phyloP scores from a whole-genome alignment of 768 basidiomycete species.

The Neoboletus brunneissimus region DNA sequence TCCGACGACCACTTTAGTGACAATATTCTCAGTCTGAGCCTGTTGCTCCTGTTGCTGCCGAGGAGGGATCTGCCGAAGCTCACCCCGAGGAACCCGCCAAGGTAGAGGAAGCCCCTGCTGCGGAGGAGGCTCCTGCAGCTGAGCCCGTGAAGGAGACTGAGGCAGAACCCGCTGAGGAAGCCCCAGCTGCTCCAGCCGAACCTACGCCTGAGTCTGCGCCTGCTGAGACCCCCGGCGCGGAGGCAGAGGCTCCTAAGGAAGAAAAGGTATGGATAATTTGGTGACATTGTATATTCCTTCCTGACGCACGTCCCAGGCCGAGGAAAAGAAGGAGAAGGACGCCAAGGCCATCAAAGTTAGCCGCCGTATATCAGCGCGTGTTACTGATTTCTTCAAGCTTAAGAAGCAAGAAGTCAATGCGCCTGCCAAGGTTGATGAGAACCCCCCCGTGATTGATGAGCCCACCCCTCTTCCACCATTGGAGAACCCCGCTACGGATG shows the following conservation, averaged over 20 bases:
- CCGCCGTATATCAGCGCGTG: constrained; percentile 82
- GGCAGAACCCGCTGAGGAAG: constrained; percentile 26
- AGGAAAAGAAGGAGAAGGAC: constrained; percentile 51
- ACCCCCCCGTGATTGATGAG: constrained; percentile 86
- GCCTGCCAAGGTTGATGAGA: constrained; percentile 83
- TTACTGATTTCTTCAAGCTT: constrained; percentile 79
- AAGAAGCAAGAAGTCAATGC: constrained; percentile 61
- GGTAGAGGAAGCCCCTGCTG: constrained; percentile 43
- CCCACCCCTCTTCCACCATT: constrained; percentile 79
- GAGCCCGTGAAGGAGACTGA: constrained; percentile 73
- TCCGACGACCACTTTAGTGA: neutral
- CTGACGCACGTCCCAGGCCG: constrained; percentile 28
- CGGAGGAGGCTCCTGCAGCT: constrained; percentile 34
- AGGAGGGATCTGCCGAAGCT: constrained; percentile 33
- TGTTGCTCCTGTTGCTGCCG: constrained; percentile 34
- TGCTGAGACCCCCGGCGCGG: constrained; percentile 37
- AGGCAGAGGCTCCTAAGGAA: constrained; percentile 46
- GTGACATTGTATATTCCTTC: neutral
- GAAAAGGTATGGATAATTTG: constrained; percentile 46
- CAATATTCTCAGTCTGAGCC: constrained; percentile 30
- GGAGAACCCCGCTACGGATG: constrained; percentile 67
- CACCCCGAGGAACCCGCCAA: constrained; percentile 31
- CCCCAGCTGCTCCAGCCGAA: constrained; percentile 27
- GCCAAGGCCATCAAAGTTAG: constrained; percentile 60
- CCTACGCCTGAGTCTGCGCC: constrained; percentile 30